Evolutionary conservation across 2,329 filamentous ascomycete genomes (phyloP), one percentile per base, ranked within the genome.

Genomic region (Emergomyces orientalis): DNA sequence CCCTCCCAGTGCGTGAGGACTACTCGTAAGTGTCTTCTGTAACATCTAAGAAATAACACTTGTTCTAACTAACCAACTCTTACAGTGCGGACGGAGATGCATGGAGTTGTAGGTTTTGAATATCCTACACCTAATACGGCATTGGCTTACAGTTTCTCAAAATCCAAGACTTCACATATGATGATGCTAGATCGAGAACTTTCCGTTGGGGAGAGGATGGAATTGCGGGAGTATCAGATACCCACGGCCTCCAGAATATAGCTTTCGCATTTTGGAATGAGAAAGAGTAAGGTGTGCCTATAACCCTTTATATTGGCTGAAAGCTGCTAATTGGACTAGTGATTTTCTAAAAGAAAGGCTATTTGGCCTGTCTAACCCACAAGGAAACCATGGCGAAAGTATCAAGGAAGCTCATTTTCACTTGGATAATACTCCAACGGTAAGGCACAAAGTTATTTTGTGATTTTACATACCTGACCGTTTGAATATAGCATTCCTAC

Each of bases 241-340:
- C 90, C 19, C 93, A 97, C 73, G 91, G 91, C 65, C 79, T 88
- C 62, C 89, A 96, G 77, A 96, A 97, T 75, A 88, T 97, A 75
- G 90, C 89, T 3, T 97, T 97, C 80, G 86, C 91, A 60, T 97
- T 97, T 75, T 97, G 93, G 93, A 97, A 97, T 74, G 92, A 91
- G 75, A 86, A 97, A 79, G 93, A 97, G 91, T 96, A 74, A 69
- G 84, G 76, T 39, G 8, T 11, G 8, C 43, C n/a, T 37, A 30
- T 58, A 13, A 27, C 51, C 59, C 49, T 32, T 25, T 3, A 52
- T 60, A 62, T 22, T 51, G 13, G 17, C 30, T 43, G 59, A 41
- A 56, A 19, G 13, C 22, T 27, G 43, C 27, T 62, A 61, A 60
- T n/a, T 37, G 39, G n/a, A 39, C 30, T 69, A 96, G 91, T 75